phyloP scores from a whole-genome alignment of 75 land plant genomes.

The Selaginella moellendorffii region DNA sequence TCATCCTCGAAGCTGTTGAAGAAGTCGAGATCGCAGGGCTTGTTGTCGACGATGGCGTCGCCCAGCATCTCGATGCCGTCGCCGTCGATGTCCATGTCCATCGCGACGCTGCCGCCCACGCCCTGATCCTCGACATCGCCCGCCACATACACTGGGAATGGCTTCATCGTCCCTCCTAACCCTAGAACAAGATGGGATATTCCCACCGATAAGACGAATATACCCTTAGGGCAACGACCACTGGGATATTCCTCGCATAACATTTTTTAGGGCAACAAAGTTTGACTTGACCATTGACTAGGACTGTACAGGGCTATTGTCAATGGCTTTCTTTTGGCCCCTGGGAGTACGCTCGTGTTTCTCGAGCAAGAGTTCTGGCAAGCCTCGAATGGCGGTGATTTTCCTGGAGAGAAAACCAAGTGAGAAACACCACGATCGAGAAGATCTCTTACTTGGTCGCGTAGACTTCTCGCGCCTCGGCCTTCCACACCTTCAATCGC shows the following conservation, averaged over 20 bases:
- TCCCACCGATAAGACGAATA: no score
- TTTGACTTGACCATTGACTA: background rate
- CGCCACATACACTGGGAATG: background rate
- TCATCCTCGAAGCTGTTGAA: conserved; percentile 11
- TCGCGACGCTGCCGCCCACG: background rate
- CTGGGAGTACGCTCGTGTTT: background rate
- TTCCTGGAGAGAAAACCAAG: background rate
- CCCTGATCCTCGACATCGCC: background rate
- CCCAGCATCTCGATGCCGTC: conserved; percentile 1
- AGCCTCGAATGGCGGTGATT: background rate
- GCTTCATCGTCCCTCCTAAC: no score
- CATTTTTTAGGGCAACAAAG: background rate
- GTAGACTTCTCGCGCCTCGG: background rate
- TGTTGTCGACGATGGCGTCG: conserved; percentile 1
- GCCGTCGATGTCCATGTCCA: conserved; percentile 5
- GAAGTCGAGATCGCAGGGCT: background rate
- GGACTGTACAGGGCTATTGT: no score
- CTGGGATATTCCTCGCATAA: no score
- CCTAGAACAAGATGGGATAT: no score
- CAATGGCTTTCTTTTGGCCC: no score
- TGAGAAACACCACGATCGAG: background rate
- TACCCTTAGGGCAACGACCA: no score
- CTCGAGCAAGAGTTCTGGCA: background rate
- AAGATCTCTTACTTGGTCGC: background rate
- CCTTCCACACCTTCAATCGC: background rate